Base-by-base conservation (phyloP, 805 yeast genomes). In the Cyberlindnera xylosilytica region DNA sequence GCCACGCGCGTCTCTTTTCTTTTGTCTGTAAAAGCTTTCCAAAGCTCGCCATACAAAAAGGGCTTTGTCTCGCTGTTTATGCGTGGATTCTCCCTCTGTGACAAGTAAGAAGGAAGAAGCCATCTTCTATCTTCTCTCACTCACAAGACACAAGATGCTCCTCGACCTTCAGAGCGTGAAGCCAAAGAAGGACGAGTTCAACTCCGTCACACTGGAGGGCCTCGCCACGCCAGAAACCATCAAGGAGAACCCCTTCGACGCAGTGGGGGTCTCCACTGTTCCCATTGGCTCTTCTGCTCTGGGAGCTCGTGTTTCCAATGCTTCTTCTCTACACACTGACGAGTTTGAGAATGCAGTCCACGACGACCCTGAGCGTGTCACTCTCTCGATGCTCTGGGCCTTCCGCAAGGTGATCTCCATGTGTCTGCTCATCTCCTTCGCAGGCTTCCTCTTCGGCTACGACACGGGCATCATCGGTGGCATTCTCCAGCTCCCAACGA, bases 381-480 rank as follows among this genome's bases (percentile, higher is more conserved):
- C 18, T 12, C 9, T 29, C 6, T 18, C 18, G 4, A 13, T 17
- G 19, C 6, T 29, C 19, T 29, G 18, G 32, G 9, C 18, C 8
- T 17, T 16, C 12, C 32, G 46, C 18, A 39, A 44, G 26, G 49
- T 39, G 39, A 47, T 63, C 28, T 10, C 42, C 17, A 31, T 29
- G 36, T 45, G 87, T 62, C 53, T 70, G n/a, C 54, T 76, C 41
- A 76, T 81, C 41, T 81, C 87, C 6, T 80, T 80, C 51, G 84
- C 84, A 54, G 89, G 88, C 22, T 81, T 78, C 57, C 79, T 80
- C 27, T 81, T 80, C 53, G 89, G 89, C 39, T 83, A 81, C 72
- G 89, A 83, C 64, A 79, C 87, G 29, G 88, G 88, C 56, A 80
- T 83, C 43, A 79, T 83, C 57, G 80, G 85, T n/a, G 87, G 87